Evolutionary conservation across 495 filamentous ascomycete species (phyloP).

Genomic region (Lophium mytilinum): DNA sequence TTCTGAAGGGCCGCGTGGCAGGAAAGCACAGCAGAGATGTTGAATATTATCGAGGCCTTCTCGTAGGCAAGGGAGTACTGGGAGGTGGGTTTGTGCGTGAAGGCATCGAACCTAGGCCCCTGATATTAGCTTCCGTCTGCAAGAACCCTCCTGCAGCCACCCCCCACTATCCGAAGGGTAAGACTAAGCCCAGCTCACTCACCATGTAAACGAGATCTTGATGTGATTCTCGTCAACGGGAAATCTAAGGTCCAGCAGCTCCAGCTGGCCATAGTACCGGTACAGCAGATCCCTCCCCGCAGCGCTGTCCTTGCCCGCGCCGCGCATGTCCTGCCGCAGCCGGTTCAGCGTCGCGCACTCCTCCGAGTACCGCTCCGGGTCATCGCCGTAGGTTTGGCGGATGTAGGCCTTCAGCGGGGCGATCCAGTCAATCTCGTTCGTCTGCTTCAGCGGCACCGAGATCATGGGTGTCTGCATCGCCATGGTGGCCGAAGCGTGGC

Average conservation of each 20-base stretch:
- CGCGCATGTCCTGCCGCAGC: slow-evolving; percentile 97
- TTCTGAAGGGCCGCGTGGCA: slow-evolving; percentile 93
- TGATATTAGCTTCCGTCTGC: slow-evolving; percentile 1
- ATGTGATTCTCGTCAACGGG: slow-evolving; percentile 98
- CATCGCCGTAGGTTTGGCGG: slow-evolving; percentile 85
- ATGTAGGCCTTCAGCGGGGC: slow-evolving; percentile 90
- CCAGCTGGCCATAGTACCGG: slow-evolving; percentile 94
- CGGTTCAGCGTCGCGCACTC: slow-evolving; percentile 95
- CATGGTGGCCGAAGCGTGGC: slow-evolving; percentile 18
- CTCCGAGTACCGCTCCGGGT: slow-evolving; percentile 87
- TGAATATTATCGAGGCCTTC: slow-evolving; percentile 99
- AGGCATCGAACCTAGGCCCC: slow-evolving; percentile 80
- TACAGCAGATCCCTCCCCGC: slow-evolving; percentile 89
- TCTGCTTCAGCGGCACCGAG: slow-evolving; percentile 89
- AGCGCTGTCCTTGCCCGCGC: slow-evolving; percentile 93
- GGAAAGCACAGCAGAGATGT: slow-evolving; percentile 93
- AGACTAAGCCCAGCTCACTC: slow-evolving; percentile 24
- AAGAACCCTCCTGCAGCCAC: background rate
- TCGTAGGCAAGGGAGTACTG: slow-evolving; percentile 97
- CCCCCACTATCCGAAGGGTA: background rate
- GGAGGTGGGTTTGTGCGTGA: slow-evolving; percentile 90
- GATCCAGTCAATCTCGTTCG: slow-evolving; percentile 98
- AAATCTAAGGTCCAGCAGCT: slow-evolving; percentile 88
- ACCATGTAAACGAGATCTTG: slow-evolving; percentile 99
- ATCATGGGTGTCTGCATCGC: slow-evolving; percentile 85